These are phyloP conservation scores for Agastache rugosa DNA, from an alignment of 257 asterid genomes.

Conservation along the genomic window DNA sequence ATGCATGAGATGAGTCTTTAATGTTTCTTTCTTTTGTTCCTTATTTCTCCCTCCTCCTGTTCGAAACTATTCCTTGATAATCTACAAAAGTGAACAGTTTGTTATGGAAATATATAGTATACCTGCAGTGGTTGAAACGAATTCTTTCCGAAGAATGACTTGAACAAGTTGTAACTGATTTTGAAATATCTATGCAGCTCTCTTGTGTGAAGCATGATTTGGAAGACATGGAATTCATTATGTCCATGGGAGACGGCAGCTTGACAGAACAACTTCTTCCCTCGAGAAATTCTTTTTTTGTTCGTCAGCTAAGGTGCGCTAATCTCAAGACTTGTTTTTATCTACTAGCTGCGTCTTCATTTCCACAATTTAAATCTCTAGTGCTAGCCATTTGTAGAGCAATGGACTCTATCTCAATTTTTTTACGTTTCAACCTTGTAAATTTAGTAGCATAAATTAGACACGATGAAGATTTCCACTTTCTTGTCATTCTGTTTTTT, in stretches of 20 bases:
- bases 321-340: background rate
- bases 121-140: constrained; percentile 17
- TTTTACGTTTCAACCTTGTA: no score
- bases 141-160: constrained; percentile 22
- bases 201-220: constrained; percentile 72
- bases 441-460: no score
- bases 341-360: constrained; percentile 4
- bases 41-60: background rate
- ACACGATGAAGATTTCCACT: background rate
- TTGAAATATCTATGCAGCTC: constrained; percentile 54
- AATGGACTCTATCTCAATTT: no score
- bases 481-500: background rate
- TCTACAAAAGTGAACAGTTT: constrained; percentile 7
- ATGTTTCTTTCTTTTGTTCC: background rate
- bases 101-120: constrained; percentile 21
- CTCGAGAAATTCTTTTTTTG: constrained; percentile 73
- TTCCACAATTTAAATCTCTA: background rate
- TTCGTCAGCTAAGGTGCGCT: constrained; percentile 71
- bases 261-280: constrained; percentile 90
- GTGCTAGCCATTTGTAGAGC: no score
- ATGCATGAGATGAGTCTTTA: no score
- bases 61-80: background rate
- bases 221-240: constrained; percentile 86
- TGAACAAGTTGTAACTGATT: constrained; percentile 30
- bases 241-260: constrained; percentile 81